phyloP scores from a whole-genome alignment of 2,329 filamentous ascomycete species.

The Colletotrichum sp. region DNA sequence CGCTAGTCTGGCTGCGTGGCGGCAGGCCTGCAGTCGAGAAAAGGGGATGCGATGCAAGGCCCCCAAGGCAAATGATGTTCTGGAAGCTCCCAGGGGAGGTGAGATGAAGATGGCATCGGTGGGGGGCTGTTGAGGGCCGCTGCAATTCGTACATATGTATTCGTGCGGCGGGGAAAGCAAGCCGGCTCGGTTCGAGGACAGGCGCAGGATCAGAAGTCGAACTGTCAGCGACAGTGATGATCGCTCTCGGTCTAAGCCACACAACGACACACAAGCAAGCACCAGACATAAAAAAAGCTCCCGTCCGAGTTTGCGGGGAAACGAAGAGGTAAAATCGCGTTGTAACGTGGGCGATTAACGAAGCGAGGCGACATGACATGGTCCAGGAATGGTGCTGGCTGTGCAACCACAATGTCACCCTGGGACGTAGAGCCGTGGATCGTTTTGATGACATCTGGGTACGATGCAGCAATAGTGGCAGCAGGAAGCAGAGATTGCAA shows the following conservation, averaged over 20 bases:
- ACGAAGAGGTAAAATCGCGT: background rate
- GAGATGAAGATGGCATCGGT: background rate
- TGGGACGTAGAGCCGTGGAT: background rate
- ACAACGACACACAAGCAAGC: background rate
- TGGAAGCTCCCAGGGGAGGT: background rate
- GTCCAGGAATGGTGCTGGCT: background rate
- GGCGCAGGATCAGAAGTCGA: background rate
- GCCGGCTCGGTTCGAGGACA: background rate
- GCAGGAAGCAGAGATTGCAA: background rate
- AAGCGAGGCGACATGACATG: conserved; percentile 8
- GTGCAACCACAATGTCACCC: background rate
- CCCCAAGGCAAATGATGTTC: background rate
- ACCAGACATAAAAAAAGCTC: background rate
- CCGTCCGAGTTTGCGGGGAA: conserved; percentile 10
- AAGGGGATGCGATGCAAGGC: background rate
- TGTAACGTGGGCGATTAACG: conserved; percentile 14
- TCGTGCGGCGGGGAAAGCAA: background rate
- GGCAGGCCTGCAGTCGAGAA: background rate
- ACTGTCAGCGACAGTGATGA: background rate
- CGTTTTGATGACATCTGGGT: background rate
- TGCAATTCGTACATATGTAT: background rate
- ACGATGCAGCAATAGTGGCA: background rate
- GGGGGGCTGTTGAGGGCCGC: background rate
- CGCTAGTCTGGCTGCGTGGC: background rate
- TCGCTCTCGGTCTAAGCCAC: background rate